Evolutionary conservation across 352 stramenopile genomes (phyloP).

Genomic region (Pythium angustatum): DNA sequence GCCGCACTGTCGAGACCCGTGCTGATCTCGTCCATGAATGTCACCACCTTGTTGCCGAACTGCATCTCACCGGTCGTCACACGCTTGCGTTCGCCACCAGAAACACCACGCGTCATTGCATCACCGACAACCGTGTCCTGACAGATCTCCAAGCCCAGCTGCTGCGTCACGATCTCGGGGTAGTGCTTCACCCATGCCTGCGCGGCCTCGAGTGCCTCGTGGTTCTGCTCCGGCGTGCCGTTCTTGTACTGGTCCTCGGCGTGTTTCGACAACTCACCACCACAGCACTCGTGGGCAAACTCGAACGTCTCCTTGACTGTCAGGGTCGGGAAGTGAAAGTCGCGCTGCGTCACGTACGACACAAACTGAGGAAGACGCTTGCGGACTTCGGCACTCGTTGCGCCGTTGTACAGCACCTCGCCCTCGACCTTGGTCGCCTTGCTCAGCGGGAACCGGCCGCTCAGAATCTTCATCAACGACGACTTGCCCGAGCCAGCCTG

Average conservation of each 20-base stretch:
- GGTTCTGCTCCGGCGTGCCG: slow-evolving; percentile 21
- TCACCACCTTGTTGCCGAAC: slow-evolving; percentile 42
- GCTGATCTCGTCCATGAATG: slow-evolving; percentile 86
- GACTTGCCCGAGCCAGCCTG: slow-evolving; percentile 52
- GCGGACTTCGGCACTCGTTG: slow-evolving; percentile 23
- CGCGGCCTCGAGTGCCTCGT: slow-evolving; percentile 19
- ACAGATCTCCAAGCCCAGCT: slow-evolving; percentile 36
- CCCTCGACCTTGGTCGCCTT: slow-evolving; percentile 39
- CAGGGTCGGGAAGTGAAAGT: slow-evolving; percentile 39
- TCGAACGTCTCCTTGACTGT: slow-evolving; percentile 19
- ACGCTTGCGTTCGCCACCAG: slow-evolving; percentile 39
- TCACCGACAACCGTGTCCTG: slow-evolving; percentile 50
- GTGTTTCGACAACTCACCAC: slow-evolving; percentile 29
- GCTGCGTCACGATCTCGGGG: slow-evolving; percentile 42
- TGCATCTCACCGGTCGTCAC: slow-evolving; percentile 85
- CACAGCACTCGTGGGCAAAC: slow-evolving; percentile 57
- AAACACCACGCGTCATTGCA: slow-evolving; percentile 40
- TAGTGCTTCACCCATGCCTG: slow-evolving; percentile 29
- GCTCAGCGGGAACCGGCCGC: slow-evolving; percentile 42
- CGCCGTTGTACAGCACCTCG: slow-evolving; percentile 51
- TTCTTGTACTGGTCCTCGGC: slow-evolving; percentile 23
- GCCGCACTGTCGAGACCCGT: slow-evolving; percentile 65
- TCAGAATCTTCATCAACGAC: slow-evolving; percentile 54
- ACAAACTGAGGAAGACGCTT: slow-evolving; percentile 44
- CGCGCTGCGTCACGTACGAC: slow-evolving; percentile 50